Conservation (phyloP, 371 early-diverging fungal species). For the Mortierella sp. region DNA sequence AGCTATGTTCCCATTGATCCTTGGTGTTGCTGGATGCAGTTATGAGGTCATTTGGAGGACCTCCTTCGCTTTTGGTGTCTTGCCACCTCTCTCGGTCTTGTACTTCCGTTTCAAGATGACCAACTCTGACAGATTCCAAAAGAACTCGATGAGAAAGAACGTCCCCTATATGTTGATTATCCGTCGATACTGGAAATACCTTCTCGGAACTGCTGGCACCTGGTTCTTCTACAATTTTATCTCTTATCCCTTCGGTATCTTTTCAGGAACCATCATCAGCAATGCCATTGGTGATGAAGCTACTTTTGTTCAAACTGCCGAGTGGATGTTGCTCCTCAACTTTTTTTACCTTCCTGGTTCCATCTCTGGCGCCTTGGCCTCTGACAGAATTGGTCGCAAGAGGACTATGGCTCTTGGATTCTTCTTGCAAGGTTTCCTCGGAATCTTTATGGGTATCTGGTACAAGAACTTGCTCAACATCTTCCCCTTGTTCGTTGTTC, state of each 20-base stretch:
- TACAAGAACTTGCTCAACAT: slow-evolving; percentile 61
- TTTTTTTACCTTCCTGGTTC: slow-evolving; percentile 73
- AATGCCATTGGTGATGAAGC: slow-evolving; percentile 58
- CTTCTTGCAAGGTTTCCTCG: slow-evolving; percentile 64
- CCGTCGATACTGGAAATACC: slow-evolving; percentile 70
- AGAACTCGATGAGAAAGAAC: slow-evolving; percentile 62
- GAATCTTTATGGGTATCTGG: slow-evolving; percentile 69
- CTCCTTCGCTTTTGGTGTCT: slow-evolving; percentile 66
- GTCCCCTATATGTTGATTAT: slow-evolving; percentile 72
- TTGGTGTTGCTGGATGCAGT: slow-evolving; percentile 61
- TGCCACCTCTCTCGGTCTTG: slow-evolving; percentile 71
- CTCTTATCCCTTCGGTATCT: slow-evolving; percentile 70
- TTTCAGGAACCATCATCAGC: slow-evolving; percentile 66
- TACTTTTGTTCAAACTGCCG: slow-evolving; percentile 62
- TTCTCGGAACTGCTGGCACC: slow-evolving; percentile 65
- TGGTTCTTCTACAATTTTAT: slow-evolving; percentile 80
- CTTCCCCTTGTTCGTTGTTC: slow-evolving; percentile 73
- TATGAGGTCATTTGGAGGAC: slow-evolving; percentile 67
- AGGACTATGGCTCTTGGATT: slow-evolving; percentile 69
- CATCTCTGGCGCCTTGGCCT: slow-evolving; percentile 64
- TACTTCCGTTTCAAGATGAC: slow-evolving; percentile 72
- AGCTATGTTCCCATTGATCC: slow-evolving; percentile 68
- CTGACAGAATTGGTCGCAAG: slow-evolving; percentile 71
- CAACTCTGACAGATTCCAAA: slow-evolving; percentile 65
- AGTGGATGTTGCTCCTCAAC: slow-evolving; percentile 72